Conservation (phyloP, 1,284 basidiomycete genomes). For the Naganishia sp. region DNA sequence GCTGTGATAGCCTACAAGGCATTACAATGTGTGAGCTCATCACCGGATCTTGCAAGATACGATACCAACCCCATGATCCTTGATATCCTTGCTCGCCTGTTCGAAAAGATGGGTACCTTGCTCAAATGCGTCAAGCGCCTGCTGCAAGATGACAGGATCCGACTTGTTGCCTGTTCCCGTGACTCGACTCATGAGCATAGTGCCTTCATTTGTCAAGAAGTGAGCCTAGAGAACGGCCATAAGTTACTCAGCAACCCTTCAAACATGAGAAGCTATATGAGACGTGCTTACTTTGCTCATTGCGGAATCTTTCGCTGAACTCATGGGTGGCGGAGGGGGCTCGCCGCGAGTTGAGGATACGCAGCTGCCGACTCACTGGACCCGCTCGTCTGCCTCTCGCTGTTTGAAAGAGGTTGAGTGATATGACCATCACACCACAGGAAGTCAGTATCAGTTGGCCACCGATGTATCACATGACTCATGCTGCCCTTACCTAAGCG, state of each 20-base stretch:
- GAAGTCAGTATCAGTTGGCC: neutral
- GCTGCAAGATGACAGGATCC: slow-evolving; percentile 30
- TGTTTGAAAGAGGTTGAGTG: neutral
- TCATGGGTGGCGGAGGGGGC: neutral
- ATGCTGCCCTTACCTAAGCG: slow-evolving; percentile 7
- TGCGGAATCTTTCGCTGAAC: slow-evolving; percentile 12
- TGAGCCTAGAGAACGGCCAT: slow-evolving; percentile 42
- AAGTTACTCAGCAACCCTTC: neutral
- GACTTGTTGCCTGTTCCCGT: slow-evolving; percentile 28
- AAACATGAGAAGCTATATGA: neutral
- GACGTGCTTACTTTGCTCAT: slow-evolving; percentile 27
- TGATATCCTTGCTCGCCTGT: slow-evolving; percentile 26
- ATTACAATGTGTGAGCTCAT: neutral
- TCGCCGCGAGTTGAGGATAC: neutral
- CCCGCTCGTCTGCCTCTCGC: neutral
- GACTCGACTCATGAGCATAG: slow-evolving; percentile 35
- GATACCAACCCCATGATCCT: slow-evolving; percentile 35
- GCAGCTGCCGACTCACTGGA: neutral
- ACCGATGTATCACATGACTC: slow-evolving; percentile 16
- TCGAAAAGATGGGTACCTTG: slow-evolving; percentile 50
- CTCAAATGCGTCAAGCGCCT: slow-evolving; percentile 41
- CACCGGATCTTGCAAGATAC: neutral
- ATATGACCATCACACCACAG: neutral
- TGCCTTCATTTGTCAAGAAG: slow-evolving; percentile 47
- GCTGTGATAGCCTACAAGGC: slow-evolving; percentile 38